Conservation (phyloP, 2,329 filamentous ascomycete species). For the Neofusicoccum ribis region DNA sequence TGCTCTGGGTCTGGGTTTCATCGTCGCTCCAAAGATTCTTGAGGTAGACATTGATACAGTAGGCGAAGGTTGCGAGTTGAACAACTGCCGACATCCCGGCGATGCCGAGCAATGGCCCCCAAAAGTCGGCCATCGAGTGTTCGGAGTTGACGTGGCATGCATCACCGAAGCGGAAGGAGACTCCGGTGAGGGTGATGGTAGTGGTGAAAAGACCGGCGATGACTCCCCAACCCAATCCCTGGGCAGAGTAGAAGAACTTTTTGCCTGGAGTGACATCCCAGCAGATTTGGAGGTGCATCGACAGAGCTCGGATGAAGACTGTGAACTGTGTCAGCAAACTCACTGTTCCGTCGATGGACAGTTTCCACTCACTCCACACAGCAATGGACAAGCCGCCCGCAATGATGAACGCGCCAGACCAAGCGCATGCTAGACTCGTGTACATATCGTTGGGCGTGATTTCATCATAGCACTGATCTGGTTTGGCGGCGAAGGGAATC, state of each 20-base stretch:
- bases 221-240: conserved; percentile 80
- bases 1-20: conserved; percentile 62
- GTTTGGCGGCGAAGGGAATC: conserved; percentile 75
- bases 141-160: conserved; percentile 94
- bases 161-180: conserved; percentile 88
- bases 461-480: conserved; percentile 79
- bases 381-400: conserved; percentile 81
- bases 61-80: conserved; percentile 75
- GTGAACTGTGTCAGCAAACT: not conserved
- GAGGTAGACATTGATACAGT: conserved; percentile 94
- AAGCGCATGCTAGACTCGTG: conserved; percentile 76
- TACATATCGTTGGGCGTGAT: conserved; percentile 96
- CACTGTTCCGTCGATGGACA: not conserved
- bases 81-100: conserved; percentile 73
- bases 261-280: conserved; percentile 91
- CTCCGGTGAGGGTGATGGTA: conserved; percentile 80
- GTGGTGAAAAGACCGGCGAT: conserved; percentile 73
- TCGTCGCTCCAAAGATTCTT: conserved; percentile 74
- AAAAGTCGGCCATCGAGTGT: conserved; percentile 80
- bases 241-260: conserved; percentile 84
- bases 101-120: conserved; percentile 84
- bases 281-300: conserved; percentile 94
- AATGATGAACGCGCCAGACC: conserved; percentile 82
- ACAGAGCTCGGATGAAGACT: conserved; percentile 83
- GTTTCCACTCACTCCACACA: conserved; percentile 66